These are phyloP conservation scores for Pholiota microspora DNA, from an alignment of 768 basidiomycete species.

Conservation along the genomic window DNA sequence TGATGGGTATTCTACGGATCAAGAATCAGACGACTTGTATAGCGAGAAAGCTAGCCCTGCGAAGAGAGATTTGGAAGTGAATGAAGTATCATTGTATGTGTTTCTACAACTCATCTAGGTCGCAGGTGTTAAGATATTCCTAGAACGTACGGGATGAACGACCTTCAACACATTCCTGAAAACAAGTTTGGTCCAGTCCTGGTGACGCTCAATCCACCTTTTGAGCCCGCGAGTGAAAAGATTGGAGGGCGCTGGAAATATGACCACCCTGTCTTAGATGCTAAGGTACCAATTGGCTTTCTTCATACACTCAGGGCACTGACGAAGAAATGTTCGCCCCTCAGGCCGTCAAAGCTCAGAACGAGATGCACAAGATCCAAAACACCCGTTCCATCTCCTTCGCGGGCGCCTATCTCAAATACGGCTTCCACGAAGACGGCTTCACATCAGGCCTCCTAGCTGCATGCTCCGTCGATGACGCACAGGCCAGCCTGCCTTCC, in stretches of 20 bases:
- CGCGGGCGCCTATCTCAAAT: conserved; percentile 71
- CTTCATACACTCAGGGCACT: background rate
- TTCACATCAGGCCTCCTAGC: conserved; percentile 50
- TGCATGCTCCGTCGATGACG: conserved; percentile 29
- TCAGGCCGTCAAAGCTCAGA: conserved; percentile 55
- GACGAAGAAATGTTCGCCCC: background rate
- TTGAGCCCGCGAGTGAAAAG: conserved; percentile 47
- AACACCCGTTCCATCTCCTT: conserved; percentile 58
- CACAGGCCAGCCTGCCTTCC: conserved; percentile 14
- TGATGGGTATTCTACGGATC: conserved; percentile 1
- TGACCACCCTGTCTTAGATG: conserved; percentile 67
- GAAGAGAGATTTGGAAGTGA: conserved; percentile 43
- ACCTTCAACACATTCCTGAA: conserved; percentile 64
- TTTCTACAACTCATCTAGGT: background rate
- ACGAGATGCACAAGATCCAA: conserved; percentile 55
- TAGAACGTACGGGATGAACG: conserved; percentile 70
- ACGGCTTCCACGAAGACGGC: conserved; percentile 84
- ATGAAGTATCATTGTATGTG: conserved; percentile 62
- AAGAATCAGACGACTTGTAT: conserved; percentile 10
- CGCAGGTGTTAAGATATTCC: background rate
- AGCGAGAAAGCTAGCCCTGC: conserved; percentile 20
- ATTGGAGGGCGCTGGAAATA: conserved; percentile 55
- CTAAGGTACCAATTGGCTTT: conserved; percentile 31
- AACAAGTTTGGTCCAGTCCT: conserved; percentile 57
- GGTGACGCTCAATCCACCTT: conserved; percentile 73